Evolutionary conservation across 192 early-diverging fungal genomes (phyloP).

Genomic region (Entomortierella beljakovae): DNA sequence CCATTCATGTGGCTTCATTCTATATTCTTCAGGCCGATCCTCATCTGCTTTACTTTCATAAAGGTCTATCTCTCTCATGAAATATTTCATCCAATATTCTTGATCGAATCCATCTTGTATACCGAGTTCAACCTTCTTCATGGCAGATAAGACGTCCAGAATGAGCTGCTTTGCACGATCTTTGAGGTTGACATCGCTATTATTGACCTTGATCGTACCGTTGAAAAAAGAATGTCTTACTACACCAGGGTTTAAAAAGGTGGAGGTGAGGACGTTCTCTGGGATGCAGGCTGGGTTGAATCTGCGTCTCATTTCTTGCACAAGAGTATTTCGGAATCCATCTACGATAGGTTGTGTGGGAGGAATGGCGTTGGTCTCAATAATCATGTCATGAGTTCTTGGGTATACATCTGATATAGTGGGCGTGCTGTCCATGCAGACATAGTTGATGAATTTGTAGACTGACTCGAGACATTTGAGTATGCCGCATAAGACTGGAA

Average conservation of each 20-base stretch:
- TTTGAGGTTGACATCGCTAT: not conserved
- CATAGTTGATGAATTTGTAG: not conserved
- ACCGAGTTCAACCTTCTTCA: not conserved
- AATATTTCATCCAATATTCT: not conserved
- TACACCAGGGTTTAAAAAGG: not conserved
- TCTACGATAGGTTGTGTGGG: not conserved
- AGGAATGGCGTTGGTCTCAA: not conserved
- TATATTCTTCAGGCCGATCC: not conserved
- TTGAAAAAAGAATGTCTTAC: not conserved
- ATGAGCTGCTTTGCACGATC: not conserved
- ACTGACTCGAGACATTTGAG: not conserved
- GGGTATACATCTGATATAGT: not conserved
- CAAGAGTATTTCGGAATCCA: not conserved
- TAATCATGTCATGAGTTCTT: not conserved
- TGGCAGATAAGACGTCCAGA: not conserved
- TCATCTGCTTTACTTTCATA: not conserved
- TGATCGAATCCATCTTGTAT: not conserved
- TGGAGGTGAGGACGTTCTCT: not conserved
- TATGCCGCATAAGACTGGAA: not conserved
- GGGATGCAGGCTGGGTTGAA: not conserved
- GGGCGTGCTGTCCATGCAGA: not conserved
- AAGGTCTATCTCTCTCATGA: not conserved
- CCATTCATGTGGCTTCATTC: not conserved
- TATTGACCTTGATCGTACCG: not conserved
- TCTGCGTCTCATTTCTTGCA: not conserved